Evolutionary conservation across 495 filamentous ascomycete genomes (phyloP).

Genomic region (Daldinia vernicosa): DNA sequence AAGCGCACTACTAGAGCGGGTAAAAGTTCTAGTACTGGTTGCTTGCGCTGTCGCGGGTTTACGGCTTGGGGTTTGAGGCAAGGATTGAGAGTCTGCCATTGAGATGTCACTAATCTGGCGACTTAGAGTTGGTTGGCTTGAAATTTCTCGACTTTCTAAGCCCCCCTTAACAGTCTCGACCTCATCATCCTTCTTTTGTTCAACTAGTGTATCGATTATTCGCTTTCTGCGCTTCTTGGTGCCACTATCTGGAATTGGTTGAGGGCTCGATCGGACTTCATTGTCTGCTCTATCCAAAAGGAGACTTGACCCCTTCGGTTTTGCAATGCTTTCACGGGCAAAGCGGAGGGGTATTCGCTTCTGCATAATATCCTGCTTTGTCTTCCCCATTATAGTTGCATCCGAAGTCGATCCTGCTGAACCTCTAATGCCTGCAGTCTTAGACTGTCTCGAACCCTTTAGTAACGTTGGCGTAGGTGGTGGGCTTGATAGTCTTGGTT

Average conservation of each 20-base stretch:
- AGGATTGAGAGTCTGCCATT: conserved; percentile 30
- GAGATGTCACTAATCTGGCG: conserved; percentile 32
- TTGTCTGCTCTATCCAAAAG: conserved; percentile 4
- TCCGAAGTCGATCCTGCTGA: conserved; percentile 5
- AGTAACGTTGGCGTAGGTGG: conserved; percentile 43
- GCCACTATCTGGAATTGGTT: conserved; percentile 20
- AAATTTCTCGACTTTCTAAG: conserved; percentile 12
- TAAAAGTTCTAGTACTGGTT: conserved; percentile 38
- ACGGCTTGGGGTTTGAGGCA: conserved; percentile 37
- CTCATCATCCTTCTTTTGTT: conserved; percentile 48
- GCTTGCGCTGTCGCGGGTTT: conserved; percentile 24
- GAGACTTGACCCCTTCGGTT: neutral
- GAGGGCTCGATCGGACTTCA: conserved; percentile 9
- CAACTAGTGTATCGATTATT: conserved; percentile 64
- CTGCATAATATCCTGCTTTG: conserved; percentile 18
- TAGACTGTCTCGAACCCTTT: conserved; percentile 28
- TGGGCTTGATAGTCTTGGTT: conserved; percentile 40
- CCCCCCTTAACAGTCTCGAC: conserved; percentile 19
- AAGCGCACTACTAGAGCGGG: conserved; percentile 45
- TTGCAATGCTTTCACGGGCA: conserved; percentile 30
- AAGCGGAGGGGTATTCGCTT: conserved; percentile 54
- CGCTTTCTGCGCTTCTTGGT: conserved; percentile 53
- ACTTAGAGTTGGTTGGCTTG: conserved; percentile 27
- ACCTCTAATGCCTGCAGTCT: neutral
- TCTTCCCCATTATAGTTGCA: neutral